Evolutionary conservation across 306 rosid species (phyloP).

Genomic region (Rubus idaeus): DNA sequence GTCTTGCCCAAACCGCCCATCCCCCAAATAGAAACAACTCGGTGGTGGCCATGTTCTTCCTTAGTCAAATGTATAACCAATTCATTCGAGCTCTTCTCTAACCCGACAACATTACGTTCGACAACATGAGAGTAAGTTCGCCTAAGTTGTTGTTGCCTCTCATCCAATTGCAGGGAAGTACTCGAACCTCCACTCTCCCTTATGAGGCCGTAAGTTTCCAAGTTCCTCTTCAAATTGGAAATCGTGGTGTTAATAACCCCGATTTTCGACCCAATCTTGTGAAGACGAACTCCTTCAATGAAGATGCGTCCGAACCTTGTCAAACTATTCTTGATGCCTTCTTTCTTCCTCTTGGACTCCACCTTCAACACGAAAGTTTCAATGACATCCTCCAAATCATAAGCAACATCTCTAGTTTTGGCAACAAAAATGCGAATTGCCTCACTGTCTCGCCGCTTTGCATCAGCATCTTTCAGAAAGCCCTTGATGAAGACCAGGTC

Average conservation of each 20-base stretch:
- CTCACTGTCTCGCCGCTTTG: constrained; percentile 33
- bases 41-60: neutral
- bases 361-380: constrained; percentile 23
- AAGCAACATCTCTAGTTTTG: neutral
- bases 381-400: constrained; percentile 34
- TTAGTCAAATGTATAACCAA: neutral
- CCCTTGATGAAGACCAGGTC: neutral
- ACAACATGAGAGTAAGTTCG: constrained; percentile 16
- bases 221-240: constrained; percentile 28
- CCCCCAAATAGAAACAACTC: constrained; percentile 17
- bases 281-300: constrained; percentile 14
- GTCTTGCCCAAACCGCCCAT: constrained; percentile 29
- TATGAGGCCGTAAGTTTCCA: neutral
- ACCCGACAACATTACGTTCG: constrained; percentile 2
- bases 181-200: too few species aligned
- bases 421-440: constrained; percentile 13
- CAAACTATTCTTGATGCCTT: neutral
- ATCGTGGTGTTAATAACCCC: constrained; percentile 22
- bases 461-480: constrained; percentile 26
- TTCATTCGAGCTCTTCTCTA: neutral
- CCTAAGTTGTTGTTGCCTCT: constrained; percentile 28
- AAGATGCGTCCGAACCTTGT: constrained; percentile 27
- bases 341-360: neutral
- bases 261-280: constrained; percentile 29
- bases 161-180: too few species aligned